Evolutionary conservation across 2,329 filamentous ascomycete species (phyloP), one percentile per base, ranked within the genome.

Genomic region (Colletotrichum theobromicola): DNA sequence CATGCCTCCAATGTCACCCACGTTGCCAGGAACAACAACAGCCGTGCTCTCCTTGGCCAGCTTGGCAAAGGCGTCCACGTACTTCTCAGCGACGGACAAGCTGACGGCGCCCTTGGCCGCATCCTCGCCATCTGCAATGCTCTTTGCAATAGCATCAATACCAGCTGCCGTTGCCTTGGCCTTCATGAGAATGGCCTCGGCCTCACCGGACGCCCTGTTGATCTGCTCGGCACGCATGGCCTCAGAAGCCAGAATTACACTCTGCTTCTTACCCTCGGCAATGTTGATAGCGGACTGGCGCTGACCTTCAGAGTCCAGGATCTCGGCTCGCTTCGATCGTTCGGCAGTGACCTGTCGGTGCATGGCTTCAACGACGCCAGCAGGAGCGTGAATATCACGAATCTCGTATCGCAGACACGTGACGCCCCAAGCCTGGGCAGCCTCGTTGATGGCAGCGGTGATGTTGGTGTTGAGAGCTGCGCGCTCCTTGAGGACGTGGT

Each of bases 211-310:
- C 12, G 97, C 97, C 82, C 92, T 90, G 86, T 99, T 99, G 88
- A 99, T 97, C 83, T 97, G 92, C 87, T 99, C 96, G 18, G 94
- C 91, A 78, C 93, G 92, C 85, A 98, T 81, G 18, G 97, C 97
- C 86, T 99, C 97, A 10, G 95, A 98, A 0, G 97, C 97, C 28
- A 99, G 89, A 79, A 99, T 99, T 26, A 98, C 96, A 79, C 93
- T 95, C 89, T 98, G 97, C 88, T 99, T 99, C 85, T 93, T 92
- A 84, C 97, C 97, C 88, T 99, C 97, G 70, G 97, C 97, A 78
- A 99, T 98, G 85, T 99, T 99, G 90, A 99, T 99, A 50, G 97
- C 97, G 80, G 93, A 96, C 87, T 99, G 97, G 76, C 97, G 90
- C 86, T 99, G 97, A 85, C 97, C 97, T 83, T 99, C 97, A 1